A percentile compares a stretch with the other conserved stretches of the same genome.
Conservation (phyloP, 2,329 filamentous ascomycete genomes). For the Pestalotiopsis fici region DNA sequence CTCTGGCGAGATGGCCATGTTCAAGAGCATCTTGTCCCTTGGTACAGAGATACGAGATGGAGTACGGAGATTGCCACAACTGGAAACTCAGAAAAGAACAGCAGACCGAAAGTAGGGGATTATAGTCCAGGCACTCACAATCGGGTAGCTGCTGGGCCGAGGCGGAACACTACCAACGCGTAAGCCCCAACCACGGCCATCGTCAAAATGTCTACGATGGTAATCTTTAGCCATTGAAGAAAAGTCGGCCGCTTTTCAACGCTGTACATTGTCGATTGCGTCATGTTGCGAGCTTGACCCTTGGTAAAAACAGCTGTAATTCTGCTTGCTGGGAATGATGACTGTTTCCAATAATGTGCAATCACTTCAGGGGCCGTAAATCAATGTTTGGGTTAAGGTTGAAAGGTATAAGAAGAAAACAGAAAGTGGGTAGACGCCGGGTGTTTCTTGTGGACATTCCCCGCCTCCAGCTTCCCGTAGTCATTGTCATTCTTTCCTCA, state of each 20-base stretch:
- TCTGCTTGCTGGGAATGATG: too few species aligned
- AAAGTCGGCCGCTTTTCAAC: constrained; percentile 22
- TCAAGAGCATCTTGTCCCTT: neutral
- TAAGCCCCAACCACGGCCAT: constrained; percentile 56
- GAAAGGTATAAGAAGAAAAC: too few species aligned
- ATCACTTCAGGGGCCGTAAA: too few species aligned
- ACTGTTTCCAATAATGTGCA: too few species aligned
- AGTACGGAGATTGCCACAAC: neutral
- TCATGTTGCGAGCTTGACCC: neutral
- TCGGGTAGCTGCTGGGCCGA: constrained; percentile 55
- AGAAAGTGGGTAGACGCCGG: too few species aligned
- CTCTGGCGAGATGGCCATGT: neutral
- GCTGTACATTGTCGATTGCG: constrained; percentile 10
- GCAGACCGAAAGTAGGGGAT: neutral
- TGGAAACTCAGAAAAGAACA: neutral
- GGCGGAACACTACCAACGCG: constrained; percentile 43
- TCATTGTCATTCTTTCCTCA: too few species aligned
- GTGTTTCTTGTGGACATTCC: too few species aligned
- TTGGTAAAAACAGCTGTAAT: neutral
- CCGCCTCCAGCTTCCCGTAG: too few species aligned
- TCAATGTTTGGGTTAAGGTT: too few species aligned
- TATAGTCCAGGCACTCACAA: constrained; percentile 28
- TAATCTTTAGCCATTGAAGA: constrained; percentile 56
- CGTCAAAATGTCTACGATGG: constrained; percentile 60
- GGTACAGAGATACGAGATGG: neutral